Conservation (phyloP, 495 filamentous ascomycete species). For the Lasiosphaeria ovina region DNA sequence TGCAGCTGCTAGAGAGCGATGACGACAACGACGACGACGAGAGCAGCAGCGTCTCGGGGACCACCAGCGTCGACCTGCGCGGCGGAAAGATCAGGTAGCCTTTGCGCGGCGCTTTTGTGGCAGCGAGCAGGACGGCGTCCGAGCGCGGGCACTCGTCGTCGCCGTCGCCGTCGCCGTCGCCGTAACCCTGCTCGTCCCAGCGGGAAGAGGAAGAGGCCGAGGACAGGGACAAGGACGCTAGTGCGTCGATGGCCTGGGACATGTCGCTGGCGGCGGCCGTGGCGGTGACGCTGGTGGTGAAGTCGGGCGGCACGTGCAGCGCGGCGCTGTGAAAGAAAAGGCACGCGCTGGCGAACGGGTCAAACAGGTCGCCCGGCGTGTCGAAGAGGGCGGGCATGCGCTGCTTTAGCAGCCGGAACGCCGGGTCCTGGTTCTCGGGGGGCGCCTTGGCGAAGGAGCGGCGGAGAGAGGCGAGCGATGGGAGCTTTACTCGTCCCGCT, state of each 20-base stretch:
- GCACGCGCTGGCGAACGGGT: slow-evolving; percentile 51
- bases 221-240: neutral
- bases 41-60: slow-evolving; percentile 39
- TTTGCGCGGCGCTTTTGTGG: slow-evolving; percentile 23
- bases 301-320: slow-evolving; percentile 38
- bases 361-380: slow-evolving; percentile 43
- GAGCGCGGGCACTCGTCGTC: neutral
- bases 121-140: neutral
- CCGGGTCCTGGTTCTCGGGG: too few relatives aligned
- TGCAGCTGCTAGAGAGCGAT: neutral
- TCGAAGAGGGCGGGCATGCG: slow-evolving; percentile 37
- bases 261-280: slow-evolving; percentile 3
- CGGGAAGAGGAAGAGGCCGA: too few relatives aligned
- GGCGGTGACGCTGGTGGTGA: slow-evolving; percentile 22
- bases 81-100: slow-evolving; percentile 38
- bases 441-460: too few relatives aligned
- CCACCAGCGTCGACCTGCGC: slow-evolving; percentile 30
- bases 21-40: too few relatives aligned
- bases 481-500: too few relatives aligned
- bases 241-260: slow-evolving; percentile 8
- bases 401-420: slow-evolving; percentile 26
- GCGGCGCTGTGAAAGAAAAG: slow-evolving; percentile 53
- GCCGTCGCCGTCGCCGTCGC: neutral
- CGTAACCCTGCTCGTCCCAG: neutral
- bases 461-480: too few relatives aligned